Percentiles rank a stretch among this genome's conserved stretches.
phyloP scores from a whole-genome alignment of 768 basidiomycete genomes.

The Hygrophorus russula region DNA sequence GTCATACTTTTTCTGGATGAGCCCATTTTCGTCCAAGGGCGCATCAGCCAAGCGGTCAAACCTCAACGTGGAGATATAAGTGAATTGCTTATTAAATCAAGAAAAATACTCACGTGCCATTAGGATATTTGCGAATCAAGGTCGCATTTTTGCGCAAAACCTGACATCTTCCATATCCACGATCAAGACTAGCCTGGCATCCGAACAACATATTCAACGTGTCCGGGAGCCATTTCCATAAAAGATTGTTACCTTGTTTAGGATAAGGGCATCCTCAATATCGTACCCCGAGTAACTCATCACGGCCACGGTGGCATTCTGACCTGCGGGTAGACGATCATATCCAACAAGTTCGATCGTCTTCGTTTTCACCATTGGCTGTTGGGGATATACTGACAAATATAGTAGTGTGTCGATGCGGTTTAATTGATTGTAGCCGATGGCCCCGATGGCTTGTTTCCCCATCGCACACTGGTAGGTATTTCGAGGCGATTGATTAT shows the following conservation, averaged over 20 bases:
- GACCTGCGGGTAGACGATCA: conserved; percentile 92
- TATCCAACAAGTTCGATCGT: conserved; percentile 97
- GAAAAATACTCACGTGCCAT: conserved; percentile 71
- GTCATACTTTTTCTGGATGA: conserved; percentile 73
- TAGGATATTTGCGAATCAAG: conserved; percentile 90
- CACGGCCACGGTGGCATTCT: conserved; percentile 96
- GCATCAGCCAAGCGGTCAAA: conserved; percentile 94
- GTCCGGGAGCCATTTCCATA: background rate
- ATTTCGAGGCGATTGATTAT: conserved; percentile 98
- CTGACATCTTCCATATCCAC: conserved; percentile 96
- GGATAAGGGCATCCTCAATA: conserved; percentile 96
- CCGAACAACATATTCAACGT: conserved; percentile 4
- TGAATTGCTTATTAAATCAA: background rate
- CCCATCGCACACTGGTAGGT: conserved; percentile 99
- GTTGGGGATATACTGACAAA: conserved; percentile 94
- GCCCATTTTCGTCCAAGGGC: conserved; percentile 73
- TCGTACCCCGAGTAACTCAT: conserved; percentile 99
- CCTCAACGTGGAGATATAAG: conserved; percentile 23
- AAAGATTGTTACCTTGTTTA: conserved; percentile 60
- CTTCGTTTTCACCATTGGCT: conserved; percentile 99
- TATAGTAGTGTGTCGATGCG: conserved; percentile 98
- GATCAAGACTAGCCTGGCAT: conserved; percentile 80
- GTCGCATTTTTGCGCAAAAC: conserved; percentile 94
- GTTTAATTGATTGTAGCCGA: conserved; percentile 95
- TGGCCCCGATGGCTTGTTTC: conserved; percentile 98